A percentile compares a stretch with the other conserved stretches of the same genome.
phyloP scores from a whole-genome alignment of 139 green algal genomes.

The Tetratostichococcus sp. region DNA sequence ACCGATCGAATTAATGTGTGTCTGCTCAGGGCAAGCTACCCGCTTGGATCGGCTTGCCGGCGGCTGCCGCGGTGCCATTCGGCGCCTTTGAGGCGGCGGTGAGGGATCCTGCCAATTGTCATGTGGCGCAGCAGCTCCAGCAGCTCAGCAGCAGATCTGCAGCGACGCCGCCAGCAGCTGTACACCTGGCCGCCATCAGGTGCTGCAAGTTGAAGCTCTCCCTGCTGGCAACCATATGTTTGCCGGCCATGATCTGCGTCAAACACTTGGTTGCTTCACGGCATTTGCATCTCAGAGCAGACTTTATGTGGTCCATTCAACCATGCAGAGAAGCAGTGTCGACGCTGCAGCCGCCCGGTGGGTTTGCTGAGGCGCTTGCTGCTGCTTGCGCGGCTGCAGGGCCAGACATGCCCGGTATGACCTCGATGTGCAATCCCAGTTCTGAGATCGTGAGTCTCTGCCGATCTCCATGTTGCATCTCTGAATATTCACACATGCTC shows the following conservation, averaged over 20 bases:
- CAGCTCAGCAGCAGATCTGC: neutral
- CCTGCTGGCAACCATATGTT: too few species aligned
- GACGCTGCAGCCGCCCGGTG: neutral
- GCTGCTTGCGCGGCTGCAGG: neutral
- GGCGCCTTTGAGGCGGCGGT: slow-evolving; percentile 26
- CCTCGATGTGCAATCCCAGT: too few species aligned
- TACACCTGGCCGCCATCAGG: neutral
- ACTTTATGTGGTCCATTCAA: too few species aligned
- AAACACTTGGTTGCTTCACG: too few species aligned
- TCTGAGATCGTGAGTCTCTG: too few species aligned
- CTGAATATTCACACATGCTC: too few species aligned
- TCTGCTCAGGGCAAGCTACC: slow-evolving; percentile 39
- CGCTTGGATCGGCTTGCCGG: slow-evolving; percentile 29
- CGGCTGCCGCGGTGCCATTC: slow-evolving; percentile 33
- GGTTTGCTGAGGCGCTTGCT: neutral
- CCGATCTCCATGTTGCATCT: too few species aligned
- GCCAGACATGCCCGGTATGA: neutral
- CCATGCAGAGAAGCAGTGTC: neutral
- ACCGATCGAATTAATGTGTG: too few species aligned
- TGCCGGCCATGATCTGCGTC: too few species aligned
- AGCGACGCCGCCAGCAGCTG: too few species aligned
- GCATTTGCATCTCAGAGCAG: too few species aligned
- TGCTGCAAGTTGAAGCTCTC: neutral
- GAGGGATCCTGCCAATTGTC: neutral
- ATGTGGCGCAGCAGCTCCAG: neutral